Percentiles rank a stretch among this genome's conserved stretches.
These are phyloP conservation scores for Leccinellum luteum DNA, from an alignment of 768 basidiomycete species.

Conservation along the genomic window DNA sequence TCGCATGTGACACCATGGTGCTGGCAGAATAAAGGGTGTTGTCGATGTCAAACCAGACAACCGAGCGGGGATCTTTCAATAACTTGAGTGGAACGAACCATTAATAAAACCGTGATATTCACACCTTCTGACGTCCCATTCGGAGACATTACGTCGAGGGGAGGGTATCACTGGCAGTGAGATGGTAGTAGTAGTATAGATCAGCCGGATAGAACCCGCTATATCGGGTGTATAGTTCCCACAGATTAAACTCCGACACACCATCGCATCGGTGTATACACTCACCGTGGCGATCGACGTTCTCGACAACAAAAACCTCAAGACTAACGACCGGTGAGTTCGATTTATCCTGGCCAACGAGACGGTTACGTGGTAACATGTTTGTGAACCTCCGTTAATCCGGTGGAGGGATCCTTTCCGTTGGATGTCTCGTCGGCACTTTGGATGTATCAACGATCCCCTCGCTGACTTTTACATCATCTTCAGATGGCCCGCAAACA, in stretches of 20 bases:
- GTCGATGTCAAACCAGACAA: slow-evolving; percentile 86
- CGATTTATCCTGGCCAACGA: slow-evolving; percentile 18
- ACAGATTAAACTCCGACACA: slow-evolving; percentile 25
- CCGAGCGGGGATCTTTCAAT: slow-evolving; percentile 48
- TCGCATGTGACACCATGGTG: slow-evolving; percentile 69
- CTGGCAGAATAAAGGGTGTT: slow-evolving; percentile 84
- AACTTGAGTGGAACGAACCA: not conserved
- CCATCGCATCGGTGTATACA: slow-evolving; percentile 9
- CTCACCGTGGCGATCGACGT: slow-evolving; percentile 24
- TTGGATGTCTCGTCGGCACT: slow-evolving; percentile 32
- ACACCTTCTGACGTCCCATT: slow-evolving; percentile 26
- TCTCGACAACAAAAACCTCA: slow-evolving; percentile 39
- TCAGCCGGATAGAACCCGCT: not conserved
- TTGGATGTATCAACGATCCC: slow-evolving; percentile 34
- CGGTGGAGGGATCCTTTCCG: slow-evolving; percentile 15
- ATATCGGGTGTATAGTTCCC: slow-evolving; percentile 25
- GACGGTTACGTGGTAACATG: not conserved
- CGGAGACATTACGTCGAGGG: slow-evolving; percentile 18
- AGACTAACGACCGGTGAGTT: slow-evolving; percentile 43
- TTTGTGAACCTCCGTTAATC: not conserved
- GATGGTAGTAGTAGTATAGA: slow-evolving; percentile 2
- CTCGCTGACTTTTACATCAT: slow-evolving; percentile 18
- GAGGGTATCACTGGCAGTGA: slow-evolving; percentile 28
- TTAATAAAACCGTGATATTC: not conserved
- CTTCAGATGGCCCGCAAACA: slow-evolving; percentile 83